Evolutionary conservation across 2,329 filamentous ascomycete species (phyloP), one percentile per base, ranked within the genome.

Genomic region (Immersiporthe knoxdaviesiana): DNA sequence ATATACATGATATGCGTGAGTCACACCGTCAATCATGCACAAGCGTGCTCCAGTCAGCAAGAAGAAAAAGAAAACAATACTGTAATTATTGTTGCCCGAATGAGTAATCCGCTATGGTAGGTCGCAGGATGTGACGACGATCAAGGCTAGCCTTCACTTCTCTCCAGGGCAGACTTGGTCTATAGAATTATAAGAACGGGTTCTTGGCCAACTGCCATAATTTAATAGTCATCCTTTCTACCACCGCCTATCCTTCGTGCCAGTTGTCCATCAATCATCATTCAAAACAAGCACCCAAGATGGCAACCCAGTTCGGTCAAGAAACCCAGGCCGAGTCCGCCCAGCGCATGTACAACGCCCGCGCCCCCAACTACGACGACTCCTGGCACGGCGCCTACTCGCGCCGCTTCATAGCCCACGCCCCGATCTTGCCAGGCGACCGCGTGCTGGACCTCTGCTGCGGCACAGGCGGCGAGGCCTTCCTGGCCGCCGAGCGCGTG

Each of bases 301-400:
- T 67, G 64, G 30, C 68, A 24, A 32, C 58, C 47, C 41, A 14
- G 35, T 71, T 74, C 60, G 68, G 68, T 56, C 41, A 37, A 37
- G 73, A 73, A 35, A 71, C 72, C 37, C 74, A 75, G n/a, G 47
- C 44, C 10, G 65, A 70, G 10, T 73, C 70, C 27, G 74, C 77
- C 5, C 72, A 75, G 71, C 76, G 75, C 64, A 78, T 78, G 74
- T 79, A 80, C 65, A 72, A 72, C 21, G 66, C 71, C 4, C 77
- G 78, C n/a, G 78, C 77, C 35, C 32, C 69, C 27, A 72, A 72
- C 12, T 79, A 80, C 62, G 76, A 79, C 59, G 71, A 77, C 47
- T 79, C 77, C 5, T 79, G 78, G 76, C 77, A 79, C 67, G 76
- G 76, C 0, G 73, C 72, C 3, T 79, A 77, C 65, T 77, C 75